Conservation (phyloP, 192 early-diverging fungal species). For the Entophlyctis luteolus region DNA sequence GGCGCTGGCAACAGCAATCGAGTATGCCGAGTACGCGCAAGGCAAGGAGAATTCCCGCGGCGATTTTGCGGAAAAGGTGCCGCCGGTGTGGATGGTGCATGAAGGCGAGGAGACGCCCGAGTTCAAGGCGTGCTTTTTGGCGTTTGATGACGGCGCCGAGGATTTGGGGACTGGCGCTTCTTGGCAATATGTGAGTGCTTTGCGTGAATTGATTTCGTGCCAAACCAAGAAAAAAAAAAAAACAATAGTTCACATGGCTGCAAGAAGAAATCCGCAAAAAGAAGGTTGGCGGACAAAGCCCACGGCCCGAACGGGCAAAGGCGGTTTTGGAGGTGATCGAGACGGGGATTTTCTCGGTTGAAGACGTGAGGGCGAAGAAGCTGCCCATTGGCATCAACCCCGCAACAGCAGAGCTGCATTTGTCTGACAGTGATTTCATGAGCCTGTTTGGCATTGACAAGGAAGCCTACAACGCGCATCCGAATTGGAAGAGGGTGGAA, state of each 20-base stretch:
- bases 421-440: conserved; percentile 28
- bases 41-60: background rate
- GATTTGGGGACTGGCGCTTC: conserved; percentile 12
- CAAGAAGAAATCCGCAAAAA: background rate
- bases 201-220: background rate
- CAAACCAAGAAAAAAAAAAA: too few relatives aligned
- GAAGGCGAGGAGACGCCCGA: conserved; percentile 24
- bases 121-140: conserved; percentile 33
- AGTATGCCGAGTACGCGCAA: conserved; percentile 22
- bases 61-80: background rate
- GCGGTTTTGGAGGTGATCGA: conserved; percentile 13
- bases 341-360: conserved; percentile 20
- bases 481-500: conserved; percentile 34
- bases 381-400: conserved; percentile 39
- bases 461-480: conserved; percentile 19
- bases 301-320: conserved; percentile 6
- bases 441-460: conserved; percentile 29
- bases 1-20: conserved; percentile 31
- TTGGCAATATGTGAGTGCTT: conserved; percentile 21
- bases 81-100: conserved; percentile 13
- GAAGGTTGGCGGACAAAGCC: background rate
- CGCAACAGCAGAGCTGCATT: conserved; percentile 31
- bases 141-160: conserved; percentile 32
- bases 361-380: conserved; percentile 26
- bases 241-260: background rate